Evolutionary conservation across 768 basidiomycete species (phyloP).

Genomic region (Trametes punicea): DNA sequence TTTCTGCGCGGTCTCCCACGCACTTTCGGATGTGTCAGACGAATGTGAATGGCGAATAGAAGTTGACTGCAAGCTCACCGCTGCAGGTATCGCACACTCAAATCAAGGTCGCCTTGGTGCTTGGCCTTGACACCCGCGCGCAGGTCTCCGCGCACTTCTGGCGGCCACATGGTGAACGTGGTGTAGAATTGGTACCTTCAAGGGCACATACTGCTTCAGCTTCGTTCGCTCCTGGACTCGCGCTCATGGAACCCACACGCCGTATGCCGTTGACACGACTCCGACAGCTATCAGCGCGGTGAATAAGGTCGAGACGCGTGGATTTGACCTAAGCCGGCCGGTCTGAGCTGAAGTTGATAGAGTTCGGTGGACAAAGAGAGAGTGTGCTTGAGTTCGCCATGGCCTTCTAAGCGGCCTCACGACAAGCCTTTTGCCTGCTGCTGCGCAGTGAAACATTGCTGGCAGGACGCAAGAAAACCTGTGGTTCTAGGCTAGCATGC

Average conservation of each 20-base stretch:
- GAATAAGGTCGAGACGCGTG: slow-evolving; percentile 38
- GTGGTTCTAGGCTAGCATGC: no score
- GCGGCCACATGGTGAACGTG: slow-evolving; percentile 64
- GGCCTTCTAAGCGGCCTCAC: not conserved
- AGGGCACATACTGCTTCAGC: slow-evolving; percentile 3
- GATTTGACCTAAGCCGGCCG: slow-evolving; percentile 12
- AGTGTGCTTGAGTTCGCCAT: not conserved
- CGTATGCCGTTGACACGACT: slow-evolving; percentile 39
- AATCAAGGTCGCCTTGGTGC: slow-evolving; percentile 49
- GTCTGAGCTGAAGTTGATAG: not conserved
- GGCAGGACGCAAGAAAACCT: no score
- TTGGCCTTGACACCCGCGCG: slow-evolving; percentile 64
- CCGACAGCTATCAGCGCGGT: slow-evolving; percentile 36
- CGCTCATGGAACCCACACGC: slow-evolving; percentile 34
- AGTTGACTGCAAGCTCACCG: slow-evolving; percentile 39
- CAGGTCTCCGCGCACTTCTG: slow-evolving; percentile 58
- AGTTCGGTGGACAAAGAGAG: not conserved
- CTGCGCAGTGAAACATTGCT: no score
- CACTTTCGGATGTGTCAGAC: slow-evolving; percentile 35
- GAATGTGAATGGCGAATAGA: no score
- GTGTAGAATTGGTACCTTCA: slow-evolving; percentile 54
- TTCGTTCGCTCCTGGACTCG: slow-evolving; percentile 1
- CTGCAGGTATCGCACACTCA: slow-evolving; percentile 50
- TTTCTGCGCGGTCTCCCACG: slow-evolving; percentile 50
- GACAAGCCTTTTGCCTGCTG: not conserved